Evolutionary conservation across 352 stramenopile species (phyloP).

Genomic region (Phytophthora meadii): DNA sequence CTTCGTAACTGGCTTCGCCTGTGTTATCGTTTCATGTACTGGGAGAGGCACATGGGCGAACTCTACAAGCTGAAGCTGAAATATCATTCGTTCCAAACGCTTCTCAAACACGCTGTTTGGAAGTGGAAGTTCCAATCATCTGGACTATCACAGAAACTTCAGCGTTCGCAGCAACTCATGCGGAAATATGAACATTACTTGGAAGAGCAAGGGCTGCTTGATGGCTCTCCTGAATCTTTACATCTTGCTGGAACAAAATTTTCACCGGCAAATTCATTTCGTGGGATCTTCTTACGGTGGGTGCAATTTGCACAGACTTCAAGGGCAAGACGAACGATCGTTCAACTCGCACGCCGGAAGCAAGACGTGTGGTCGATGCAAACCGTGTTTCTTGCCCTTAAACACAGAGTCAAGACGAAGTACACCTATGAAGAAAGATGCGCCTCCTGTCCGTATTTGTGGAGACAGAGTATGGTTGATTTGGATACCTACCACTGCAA

Average conservation of each 20-base stretch:
- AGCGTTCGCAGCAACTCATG: slow-evolving; percentile 42
- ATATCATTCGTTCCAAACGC: slow-evolving; percentile 48
- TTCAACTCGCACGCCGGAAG: slow-evolving; percentile 38
- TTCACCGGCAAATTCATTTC: slow-evolving; percentile 56
- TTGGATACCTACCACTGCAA: slow-evolving; percentile 61
- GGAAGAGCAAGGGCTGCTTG: slow-evolving; percentile 31
- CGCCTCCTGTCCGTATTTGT: slow-evolving; percentile 38
- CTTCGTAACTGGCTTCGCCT: slow-evolving; percentile 72
- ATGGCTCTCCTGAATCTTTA: slow-evolving; percentile 40
- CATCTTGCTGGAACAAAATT: slow-evolving; percentile 47
- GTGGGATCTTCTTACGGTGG: slow-evolving; percentile 62
- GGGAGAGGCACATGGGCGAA: slow-evolving; percentile 47
- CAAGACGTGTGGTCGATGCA: slow-evolving; percentile 44
- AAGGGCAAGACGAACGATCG: slow-evolving; percentile 28
- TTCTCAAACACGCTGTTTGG: slow-evolving; percentile 55
- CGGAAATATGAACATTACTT: slow-evolving; percentile 55
- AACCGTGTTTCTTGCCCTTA: slow-evolving; percentile 50
- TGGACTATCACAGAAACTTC: slow-evolving; percentile 43
- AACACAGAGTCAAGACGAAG: slow-evolving; percentile 46
- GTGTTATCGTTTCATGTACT: slow-evolving; percentile 61
- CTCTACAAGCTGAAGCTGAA: slow-evolving; percentile 53
- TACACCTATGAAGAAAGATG: slow-evolving; percentile 50
- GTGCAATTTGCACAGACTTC: slow-evolving; percentile 59
- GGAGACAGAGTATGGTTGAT: slow-evolving; percentile 51
- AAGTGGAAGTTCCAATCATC: slow-evolving; percentile 63